Evolutionary conservation across 2,329 filamentous ascomycete genomes (phyloP), one percentile per base, ranked within the genome.

Genomic region (Botrytis cinerea): DNA sequence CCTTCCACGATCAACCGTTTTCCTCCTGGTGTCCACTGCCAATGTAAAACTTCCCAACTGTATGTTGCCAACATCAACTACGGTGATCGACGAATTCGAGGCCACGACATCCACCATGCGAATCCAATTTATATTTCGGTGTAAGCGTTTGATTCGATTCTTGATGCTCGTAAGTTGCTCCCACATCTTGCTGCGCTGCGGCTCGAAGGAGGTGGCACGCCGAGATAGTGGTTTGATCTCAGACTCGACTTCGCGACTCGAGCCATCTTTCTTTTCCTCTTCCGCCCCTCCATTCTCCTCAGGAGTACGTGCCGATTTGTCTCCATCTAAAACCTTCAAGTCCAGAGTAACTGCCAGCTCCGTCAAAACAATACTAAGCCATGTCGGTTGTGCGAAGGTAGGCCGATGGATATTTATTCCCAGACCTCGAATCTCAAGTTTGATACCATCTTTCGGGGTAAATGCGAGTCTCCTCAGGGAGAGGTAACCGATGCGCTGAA

Each of bases 311-410:
- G 73, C 74, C 64, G 61, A 32, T 71, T 79, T 80, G 71, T 84
- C 84, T 40, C 84, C 84, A 77, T 89, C 88, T 60, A 96, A 83
- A 66, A 89, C 87, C 74, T 88, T 87, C 63, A 94, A 85, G 80
- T 99, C 93, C 61, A 98, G 82, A 0, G 93, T 97, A 69, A 99
- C 87, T 68, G 91, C 92, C 68, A 98, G 85, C 81, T 98, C 96
- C 79, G 90, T 93, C 74, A 99, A 84, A 14, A 96, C 93, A 69
- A 99, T 87, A 81, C 95, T 98, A 78, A 97, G 85, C 94, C 95
- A 98, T 75, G 97, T 98, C 62, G 96, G 96, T 82, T 98, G 94
- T 64, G 95, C 94, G 83, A 99, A 98, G 9, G 96, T 98, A 20
- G 96, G 96, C 7, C 95, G 91, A 83, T 99, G 96, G 76, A 98